phyloP scores from a whole-genome alignment of 345 rosid genomes.

The Populus deltoides region DNA sequence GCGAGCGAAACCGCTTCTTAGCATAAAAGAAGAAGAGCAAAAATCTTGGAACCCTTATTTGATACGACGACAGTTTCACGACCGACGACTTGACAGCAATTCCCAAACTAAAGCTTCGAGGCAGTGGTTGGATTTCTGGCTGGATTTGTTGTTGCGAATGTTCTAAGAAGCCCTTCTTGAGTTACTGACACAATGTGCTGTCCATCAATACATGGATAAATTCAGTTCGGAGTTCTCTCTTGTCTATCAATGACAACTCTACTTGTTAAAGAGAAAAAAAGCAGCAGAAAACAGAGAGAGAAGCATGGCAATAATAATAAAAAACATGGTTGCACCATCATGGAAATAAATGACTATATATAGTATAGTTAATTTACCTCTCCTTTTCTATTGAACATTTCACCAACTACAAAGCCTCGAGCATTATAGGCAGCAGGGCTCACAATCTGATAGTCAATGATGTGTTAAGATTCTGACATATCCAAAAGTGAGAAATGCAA shows the following conservation, averaged over 20 bases:
- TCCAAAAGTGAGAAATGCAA: neutral
- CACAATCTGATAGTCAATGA: conserved; percentile 37
- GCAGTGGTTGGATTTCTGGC: conserved; percentile 5
- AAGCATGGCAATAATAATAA: neutral
- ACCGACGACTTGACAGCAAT: neutral
- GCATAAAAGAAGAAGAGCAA: neutral
- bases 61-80: neutral
- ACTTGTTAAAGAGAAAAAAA: neutral
- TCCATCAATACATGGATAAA: neutral
- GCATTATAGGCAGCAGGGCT: conserved; percentile 62
- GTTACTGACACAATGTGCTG: conserved; percentile 74
- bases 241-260: too few species aligned
- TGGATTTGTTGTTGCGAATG: conserved; percentile 34
- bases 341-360: too few species aligned
- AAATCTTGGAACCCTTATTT: neutral
- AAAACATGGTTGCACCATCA: neutral
- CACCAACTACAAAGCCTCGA: conserved; percentile 74
- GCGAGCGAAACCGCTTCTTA: too few species aligned
- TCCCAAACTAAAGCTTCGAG: conserved; percentile 54
- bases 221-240: neutral
- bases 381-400: conserved; percentile 75
- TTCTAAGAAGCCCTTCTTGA: conserved; percentile 83
- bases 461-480: neutral
- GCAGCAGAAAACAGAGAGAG: neutral
- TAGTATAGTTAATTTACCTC: conserved; percentile 46